Percentiles rank a stretch among this genome's conserved stretches.
These are phyloP conservation scores for Musa acuminata DNA, from an alignment of 176 grass and related monocot genomes.

Conservation along the genomic window DNA sequence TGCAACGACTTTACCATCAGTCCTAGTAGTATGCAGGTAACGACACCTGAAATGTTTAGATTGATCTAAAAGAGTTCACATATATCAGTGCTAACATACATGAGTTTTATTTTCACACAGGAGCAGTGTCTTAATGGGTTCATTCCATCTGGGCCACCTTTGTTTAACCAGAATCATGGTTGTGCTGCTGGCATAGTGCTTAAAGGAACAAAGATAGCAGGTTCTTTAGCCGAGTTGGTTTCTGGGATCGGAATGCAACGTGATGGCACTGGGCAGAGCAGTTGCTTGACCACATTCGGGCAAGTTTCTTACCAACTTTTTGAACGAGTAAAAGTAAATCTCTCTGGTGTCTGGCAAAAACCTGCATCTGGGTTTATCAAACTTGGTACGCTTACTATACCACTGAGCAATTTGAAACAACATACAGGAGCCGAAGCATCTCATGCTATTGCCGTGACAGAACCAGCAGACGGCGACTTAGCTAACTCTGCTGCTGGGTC, in stretches of 20 bases:
- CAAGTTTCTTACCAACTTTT: constrained; percentile 28
- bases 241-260: constrained; percentile 22
- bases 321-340: constrained; percentile 22
- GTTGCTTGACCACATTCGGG: constrained; percentile 24
- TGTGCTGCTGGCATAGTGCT: constrained; percentile 25
- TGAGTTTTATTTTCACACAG: constrained; percentile 13
- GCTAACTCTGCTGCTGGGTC: not conserved
- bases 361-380: constrained; percentile 16
- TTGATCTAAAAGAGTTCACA: not conserved
- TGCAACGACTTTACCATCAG: not conserved
- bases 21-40: not conserved
- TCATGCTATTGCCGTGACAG: not conserved
- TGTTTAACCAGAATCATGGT: constrained; percentile 26
- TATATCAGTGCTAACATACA: not conserved
- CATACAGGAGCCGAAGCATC: not conserved
- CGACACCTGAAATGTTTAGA: not conserved
- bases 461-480: not conserved
- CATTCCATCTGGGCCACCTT: constrained; percentile 18
- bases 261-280: constrained; percentile 1
- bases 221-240: constrained; percentile 26
- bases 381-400: constrained; percentile 24
- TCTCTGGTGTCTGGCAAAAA: constrained; percentile 27
- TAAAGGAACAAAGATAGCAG: constrained; percentile 20
- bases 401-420: constrained; percentile 18
- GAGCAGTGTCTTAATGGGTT: constrained; percentile 9